Evolutionary conservation across 306 rosid genomes (phyloP).

Genomic region (Erythrophleum fordii): DNA sequence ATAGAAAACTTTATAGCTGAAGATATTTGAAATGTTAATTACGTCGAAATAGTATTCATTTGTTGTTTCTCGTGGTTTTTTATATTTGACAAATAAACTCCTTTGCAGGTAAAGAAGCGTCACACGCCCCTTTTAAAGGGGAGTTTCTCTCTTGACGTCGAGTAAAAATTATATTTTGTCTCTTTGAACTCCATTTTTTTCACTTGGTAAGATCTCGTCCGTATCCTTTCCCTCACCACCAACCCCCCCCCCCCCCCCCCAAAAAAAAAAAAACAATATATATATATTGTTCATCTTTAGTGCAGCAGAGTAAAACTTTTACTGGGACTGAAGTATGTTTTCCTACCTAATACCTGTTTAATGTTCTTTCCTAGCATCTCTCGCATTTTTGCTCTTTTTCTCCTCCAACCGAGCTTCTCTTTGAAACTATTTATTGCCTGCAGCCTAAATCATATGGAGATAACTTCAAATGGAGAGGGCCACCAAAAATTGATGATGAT

Average conservation of each 20-base stretch:
- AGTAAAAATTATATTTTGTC: background rate
- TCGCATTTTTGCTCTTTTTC: too few relatives aligned
- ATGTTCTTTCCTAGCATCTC: too few relatives aligned
- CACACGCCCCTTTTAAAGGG: conserved; percentile 49
- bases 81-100: background rate
- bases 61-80: background rate
- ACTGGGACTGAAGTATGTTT: background rate
- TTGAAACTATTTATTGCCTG: background rate
- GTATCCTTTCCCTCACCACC: too few relatives aligned
- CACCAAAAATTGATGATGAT: conserved; percentile 21
- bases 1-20: background rate
- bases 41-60: background rate
- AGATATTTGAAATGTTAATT: background rate
- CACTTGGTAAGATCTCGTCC: background rate
- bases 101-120: conserved; percentile 48
- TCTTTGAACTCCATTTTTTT: background rate
- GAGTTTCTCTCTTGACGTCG: background rate
- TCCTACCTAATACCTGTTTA: background rate
- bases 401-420: background rate
- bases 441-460: conserved; percentile 46
- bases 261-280: too few relatives aligned
- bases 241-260: too few relatives aligned
- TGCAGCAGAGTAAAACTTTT: background rate
- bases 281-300: background rate
- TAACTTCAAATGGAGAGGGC: conserved; percentile 53